Evolutionary conservation across 2,329 filamentous ascomycete species (phyloP).

Genomic region (Epichloe gansuensis): DNA sequence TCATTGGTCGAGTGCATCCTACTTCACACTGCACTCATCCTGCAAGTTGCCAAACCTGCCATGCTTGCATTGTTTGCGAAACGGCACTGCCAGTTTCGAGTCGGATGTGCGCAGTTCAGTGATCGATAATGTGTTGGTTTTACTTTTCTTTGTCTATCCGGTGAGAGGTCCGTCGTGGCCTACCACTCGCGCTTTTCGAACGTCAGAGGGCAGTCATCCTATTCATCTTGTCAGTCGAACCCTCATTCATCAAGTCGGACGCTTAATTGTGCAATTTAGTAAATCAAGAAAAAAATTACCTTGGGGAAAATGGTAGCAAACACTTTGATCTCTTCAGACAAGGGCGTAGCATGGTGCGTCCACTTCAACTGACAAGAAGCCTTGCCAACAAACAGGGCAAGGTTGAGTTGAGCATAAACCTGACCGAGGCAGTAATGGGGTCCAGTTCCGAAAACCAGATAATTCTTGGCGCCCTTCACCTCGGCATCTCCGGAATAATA

Average conservation of each 20-base stretch:
- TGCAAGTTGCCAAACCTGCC: not conserved
- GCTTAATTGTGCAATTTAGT: too few relatives aligned
- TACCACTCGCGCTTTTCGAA: constrained; percentile 47
- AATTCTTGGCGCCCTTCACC: constrained; percentile 81
- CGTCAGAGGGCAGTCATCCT: constrained; percentile 76
- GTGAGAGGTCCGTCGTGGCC: not conserved
- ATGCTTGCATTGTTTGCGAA: not conserved
- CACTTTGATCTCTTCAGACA: constrained; percentile 91
- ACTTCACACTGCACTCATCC: not conserved
- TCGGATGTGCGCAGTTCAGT: too few relatives aligned
- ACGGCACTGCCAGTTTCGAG: not conserved
- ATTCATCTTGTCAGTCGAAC: not conserved
- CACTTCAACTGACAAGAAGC: constrained; percentile 79
- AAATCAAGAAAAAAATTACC: constrained; percentile 46
- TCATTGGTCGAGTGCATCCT: constrained; percentile 1
- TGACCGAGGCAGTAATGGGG: constrained; percentile 96
- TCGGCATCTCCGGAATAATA: constrained; percentile 88
- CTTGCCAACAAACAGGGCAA: constrained; percentile 84
- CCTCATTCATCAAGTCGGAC: too few relatives aligned
- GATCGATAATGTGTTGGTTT: too few relatives aligned
- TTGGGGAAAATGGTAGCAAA: constrained; percentile 97
- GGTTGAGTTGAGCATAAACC: constrained; percentile 77
- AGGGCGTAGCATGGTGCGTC: constrained; percentile 73
- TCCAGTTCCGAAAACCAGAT: constrained; percentile 87
- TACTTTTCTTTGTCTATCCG: not conserved